Evolutionary conservation across 192 early-diverging fungal genomes (phyloP).

Genomic region (Coemansia sp.): DNA sequence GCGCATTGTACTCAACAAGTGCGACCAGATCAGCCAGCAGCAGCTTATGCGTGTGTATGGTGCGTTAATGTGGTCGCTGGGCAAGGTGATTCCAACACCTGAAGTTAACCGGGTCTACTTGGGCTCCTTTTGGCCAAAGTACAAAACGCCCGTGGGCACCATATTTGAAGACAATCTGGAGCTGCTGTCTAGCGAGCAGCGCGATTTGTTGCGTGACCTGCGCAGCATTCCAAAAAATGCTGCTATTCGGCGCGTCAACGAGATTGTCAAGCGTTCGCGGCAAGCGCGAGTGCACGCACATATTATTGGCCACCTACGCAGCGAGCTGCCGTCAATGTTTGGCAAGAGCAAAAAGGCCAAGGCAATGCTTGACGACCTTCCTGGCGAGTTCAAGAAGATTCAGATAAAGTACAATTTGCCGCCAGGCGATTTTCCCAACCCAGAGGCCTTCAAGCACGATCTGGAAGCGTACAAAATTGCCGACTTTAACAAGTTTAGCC

Average conservation of each 20-base stretch:
- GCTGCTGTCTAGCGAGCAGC: constrained; percentile 71
- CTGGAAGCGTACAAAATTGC: constrained; percentile 75
- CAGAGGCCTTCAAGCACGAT: constrained; percentile 66
- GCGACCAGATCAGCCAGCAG: constrained; percentile 81
- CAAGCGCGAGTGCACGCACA: constrained; percentile 79
- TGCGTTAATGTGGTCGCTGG: constrained; percentile 90
- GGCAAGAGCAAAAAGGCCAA: constrained; percentile 75
- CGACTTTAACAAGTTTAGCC: constrained; percentile 73
- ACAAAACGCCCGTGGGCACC: constrained; percentile 60
- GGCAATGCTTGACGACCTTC: constrained; percentile 68
- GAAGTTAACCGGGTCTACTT: constrained; percentile 87
- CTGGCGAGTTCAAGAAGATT: constrained; percentile 72
- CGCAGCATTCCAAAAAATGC: constrained; percentile 75
- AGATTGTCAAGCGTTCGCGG: constrained; percentile 83
- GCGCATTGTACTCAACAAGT: constrained; percentile 83
- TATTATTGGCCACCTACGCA: constrained; percentile 78
- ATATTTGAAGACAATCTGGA: constrained; percentile 67
- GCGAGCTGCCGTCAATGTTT: constrained; percentile 81
- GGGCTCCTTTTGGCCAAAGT: constrained; percentile 74
- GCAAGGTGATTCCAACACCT: constrained; percentile 82
- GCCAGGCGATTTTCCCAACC: constrained; percentile 81
- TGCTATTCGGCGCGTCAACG: constrained; percentile 81
- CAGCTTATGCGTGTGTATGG: constrained; percentile 90
- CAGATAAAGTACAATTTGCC: constrained; percentile 68
- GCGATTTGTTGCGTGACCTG: constrained; percentile 73